Percentiles rank a stretch among this genome's conserved stretches.
Conservation (phyloP, 352 stramenopile species). For the Blastocystis sp. region DNA sequence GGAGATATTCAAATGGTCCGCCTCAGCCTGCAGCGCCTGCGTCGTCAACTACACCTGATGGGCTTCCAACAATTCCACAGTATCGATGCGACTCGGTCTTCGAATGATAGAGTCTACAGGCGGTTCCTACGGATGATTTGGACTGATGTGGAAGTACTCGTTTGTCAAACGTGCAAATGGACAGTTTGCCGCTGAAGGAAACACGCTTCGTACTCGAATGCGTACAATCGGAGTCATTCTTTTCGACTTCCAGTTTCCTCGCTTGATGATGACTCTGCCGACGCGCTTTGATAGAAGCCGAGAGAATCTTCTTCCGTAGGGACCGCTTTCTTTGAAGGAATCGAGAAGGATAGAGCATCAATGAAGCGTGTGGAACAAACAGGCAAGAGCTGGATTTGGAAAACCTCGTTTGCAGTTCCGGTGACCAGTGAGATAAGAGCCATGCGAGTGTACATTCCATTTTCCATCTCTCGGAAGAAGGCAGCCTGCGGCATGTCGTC, state of each 20-base stretch:
- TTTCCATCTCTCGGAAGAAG: conserved; percentile 89
- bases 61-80: not conserved
- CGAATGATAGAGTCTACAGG: conserved; percentile 19
- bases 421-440: conserved; percentile 82
- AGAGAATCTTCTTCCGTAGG: not conserved
- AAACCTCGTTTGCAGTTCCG: conserved; percentile 60
- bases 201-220: not conserved
- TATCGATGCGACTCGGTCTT: not conserved
- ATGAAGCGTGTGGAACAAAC: conserved; percentile 3
- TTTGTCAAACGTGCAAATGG: conserved; percentile 23
- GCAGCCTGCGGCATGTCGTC: conserved; percentile 83
- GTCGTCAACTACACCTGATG: not conserved
- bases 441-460: conserved; percentile 98
- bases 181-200: conserved; percentile 5
- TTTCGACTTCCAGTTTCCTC: not conserved
- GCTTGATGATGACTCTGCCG: not conserved
- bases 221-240: not conserved
- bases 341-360: not conserved
- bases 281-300: not conserved
- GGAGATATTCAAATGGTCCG: not conserved
- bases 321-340: not conserved
- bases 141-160: not conserved
- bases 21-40: not conserved
- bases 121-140: not conserved
- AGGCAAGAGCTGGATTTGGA: conserved; percentile 19